Evolutionary conservation across 2,329 filamentous ascomycete species (phyloP).

Genomic region (Alternaria sp.): DNA sequence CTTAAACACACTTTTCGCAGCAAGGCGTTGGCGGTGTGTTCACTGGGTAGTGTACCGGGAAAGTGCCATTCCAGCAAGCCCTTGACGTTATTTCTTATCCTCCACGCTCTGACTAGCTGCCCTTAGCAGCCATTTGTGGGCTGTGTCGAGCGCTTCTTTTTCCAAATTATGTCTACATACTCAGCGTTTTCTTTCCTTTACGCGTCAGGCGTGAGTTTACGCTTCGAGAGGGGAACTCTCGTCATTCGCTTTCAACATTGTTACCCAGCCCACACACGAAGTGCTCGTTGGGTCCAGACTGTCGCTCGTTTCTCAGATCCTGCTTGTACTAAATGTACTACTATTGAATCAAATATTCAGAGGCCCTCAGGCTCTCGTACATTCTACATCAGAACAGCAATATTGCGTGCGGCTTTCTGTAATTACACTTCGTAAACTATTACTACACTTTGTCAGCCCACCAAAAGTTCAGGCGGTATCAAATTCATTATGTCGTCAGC

Average conservation of each 20-base stretch:
- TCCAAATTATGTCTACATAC: constrained; percentile 8
- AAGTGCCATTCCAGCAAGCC: constrained; percentile 18
- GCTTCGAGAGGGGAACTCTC: background rate
- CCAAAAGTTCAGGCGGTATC: too few relatives aligned
- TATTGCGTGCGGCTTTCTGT: too few relatives aligned
- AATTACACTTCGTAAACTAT: too few relatives aligned
- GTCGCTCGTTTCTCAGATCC: constrained; percentile 1
- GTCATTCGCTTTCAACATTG: constrained; percentile 1
- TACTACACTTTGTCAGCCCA: too few relatives aligned
- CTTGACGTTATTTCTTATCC: background rate
- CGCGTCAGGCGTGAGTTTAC: background rate
- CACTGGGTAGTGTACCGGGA: constrained; percentile 46
- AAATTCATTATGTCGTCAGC: too few relatives aligned
- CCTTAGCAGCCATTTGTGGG: background rate
- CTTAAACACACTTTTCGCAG: constrained; percentile 25
- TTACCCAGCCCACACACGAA: constrained; percentile 19
- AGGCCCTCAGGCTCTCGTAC: too few relatives aligned
- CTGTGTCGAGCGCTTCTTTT: background rate
- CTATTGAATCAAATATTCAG: background rate
- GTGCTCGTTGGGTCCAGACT: constrained; percentile 16
- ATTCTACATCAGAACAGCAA: too few relatives aligned
- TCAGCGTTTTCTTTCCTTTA: constrained; percentile 1
- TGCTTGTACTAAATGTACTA: background rate
- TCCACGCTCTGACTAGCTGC: background rate
- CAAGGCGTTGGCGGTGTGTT: constrained; percentile 49